Evolutionary conservation across 805 yeast genomes (phyloP), one percentile per base, ranked within the genome.

Genomic region (Pichia phayaonensis): DNA sequence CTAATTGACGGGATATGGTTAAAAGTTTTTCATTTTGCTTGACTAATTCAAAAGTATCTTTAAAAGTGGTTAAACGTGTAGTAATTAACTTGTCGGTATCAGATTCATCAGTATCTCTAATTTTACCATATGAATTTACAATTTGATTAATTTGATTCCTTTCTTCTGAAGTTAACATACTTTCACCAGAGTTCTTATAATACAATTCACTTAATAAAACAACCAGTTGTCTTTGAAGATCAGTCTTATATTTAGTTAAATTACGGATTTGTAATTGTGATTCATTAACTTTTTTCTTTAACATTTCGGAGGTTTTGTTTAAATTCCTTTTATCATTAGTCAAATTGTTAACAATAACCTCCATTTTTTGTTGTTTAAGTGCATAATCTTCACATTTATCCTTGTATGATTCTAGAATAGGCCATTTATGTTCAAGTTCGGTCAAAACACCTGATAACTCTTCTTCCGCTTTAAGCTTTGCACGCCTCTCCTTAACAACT

Each of bases 211-310:
- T 76, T 39, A 92, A 72, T 38, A 90, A 72, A 45, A 74, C 76
- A 57, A 86, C 88, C n/a, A 94, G 76, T 63, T 92, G 98, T 42
- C 82, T 80, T 8, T 95, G 86, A 40, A 92, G 69, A 60, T 92
- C 97, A 27, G 74, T 68, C 42, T 84, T 77, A 55, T 84, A 81
- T 50, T 75, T 77, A 43, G 75, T 73, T 54, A 85, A 63, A 6
- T 77, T 68, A 16, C 63, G 67, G 15, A 75, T 61, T 56, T 80
- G 84, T 24, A 69, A 63, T 54, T 74, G 74, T 42, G 70, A 64
- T 48, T 79, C 84, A 13, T 66, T 61, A 34, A 63, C 55, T 45
- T 64, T 69, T 45, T 60, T 64, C 26, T 54, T 57, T 26, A 65
- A 55, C n/a, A 57, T 48, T 16, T 54, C 61, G 13, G 60, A 46